Conservation (phyloP, 495 filamentous ascomycete genomes). For the Penicillium longicatenatum region DNA sequence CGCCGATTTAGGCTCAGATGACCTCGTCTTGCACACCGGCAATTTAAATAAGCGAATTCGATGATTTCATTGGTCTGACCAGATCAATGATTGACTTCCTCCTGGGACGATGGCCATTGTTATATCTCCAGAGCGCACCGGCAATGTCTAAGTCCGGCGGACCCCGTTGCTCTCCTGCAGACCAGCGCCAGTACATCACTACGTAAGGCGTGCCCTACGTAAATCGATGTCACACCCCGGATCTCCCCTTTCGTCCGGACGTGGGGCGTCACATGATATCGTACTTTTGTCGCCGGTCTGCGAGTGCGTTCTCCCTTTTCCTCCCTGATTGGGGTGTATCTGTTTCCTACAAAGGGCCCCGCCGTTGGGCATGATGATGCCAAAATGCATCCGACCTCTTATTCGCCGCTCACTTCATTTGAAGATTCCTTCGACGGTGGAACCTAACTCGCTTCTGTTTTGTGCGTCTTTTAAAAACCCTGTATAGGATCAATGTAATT, state of each 20-base stretch:
- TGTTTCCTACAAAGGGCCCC: constrained; percentile 1
- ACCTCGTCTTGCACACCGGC: not conserved
- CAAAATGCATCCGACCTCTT: not conserved
- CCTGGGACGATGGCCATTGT: too few species aligned
- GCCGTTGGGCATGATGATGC: constrained; percentile 5
- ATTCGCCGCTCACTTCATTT: not conserved
- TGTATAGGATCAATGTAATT: too few species aligned
- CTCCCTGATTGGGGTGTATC: too few species aligned
- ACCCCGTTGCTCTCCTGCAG: too few species aligned
- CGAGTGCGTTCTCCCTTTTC: not conserved
- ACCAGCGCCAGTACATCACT: not conserved
- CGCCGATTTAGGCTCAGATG: constrained; percentile 9
- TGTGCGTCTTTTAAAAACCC: not conserved
- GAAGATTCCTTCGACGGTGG: not conserved
- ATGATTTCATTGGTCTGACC: not conserved
- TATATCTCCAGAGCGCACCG: too few species aligned
- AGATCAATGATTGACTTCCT: not conserved
- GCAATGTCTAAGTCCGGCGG: constrained; percentile 7
- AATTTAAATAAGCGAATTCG: not conserved
- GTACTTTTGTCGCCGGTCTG: not conserved
- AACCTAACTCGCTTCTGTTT: not conserved
- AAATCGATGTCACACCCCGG: constrained; percentile 11
- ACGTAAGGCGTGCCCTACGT: too few species aligned
- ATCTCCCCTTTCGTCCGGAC: constrained; percentile 17
- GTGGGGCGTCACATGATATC: not conserved